Conservation (phyloP, 495 filamentous ascomycete species). For the Parathielavia hyrcaniae region DNA sequence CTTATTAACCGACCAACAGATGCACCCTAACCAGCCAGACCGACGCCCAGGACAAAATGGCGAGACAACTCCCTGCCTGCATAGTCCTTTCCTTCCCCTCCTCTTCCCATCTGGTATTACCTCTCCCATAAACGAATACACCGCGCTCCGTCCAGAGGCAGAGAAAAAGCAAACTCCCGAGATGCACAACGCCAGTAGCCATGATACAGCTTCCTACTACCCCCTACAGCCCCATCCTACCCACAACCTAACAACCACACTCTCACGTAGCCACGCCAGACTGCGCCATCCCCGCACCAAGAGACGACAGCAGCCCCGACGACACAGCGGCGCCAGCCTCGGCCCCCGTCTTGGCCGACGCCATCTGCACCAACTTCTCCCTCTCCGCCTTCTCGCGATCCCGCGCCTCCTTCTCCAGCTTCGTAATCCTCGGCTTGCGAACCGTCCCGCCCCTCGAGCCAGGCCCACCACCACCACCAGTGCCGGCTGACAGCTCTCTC, state of each 20-base stretch:
- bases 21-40: neutral
- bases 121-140: conserved; percentile 1
- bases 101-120: neutral
- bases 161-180: conserved; percentile 2
- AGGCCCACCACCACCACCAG: conserved; percentile 53
- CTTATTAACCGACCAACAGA: neutral
- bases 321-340: neutral
- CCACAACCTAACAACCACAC: neutral
- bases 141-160: neutral
- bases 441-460: conserved; percentile 72
- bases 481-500: too few relatives aligned
- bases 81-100: neutral
- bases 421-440: conserved; percentile 74
- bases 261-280: conserved; percentile 5
- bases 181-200: conserved; percentile 3
- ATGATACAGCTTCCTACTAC: neutral
- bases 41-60: neutral
- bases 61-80: conserved; percentile 12
- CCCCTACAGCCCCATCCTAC: too few relatives aligned
- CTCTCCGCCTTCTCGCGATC: conserved; percentile 52
- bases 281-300: neutral
- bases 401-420: conserved; percentile 69
- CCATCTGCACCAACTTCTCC: conserved; percentile 32
- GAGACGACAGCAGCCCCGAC: conserved; percentile 1
- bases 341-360: conserved; percentile 6